A percentile compares a stretch with the other conserved stretches of the same genome.
phyloP scores from a whole-genome alignment of 2,329 filamentous ascomycete species.

The Fusarium burgessii region DNA sequence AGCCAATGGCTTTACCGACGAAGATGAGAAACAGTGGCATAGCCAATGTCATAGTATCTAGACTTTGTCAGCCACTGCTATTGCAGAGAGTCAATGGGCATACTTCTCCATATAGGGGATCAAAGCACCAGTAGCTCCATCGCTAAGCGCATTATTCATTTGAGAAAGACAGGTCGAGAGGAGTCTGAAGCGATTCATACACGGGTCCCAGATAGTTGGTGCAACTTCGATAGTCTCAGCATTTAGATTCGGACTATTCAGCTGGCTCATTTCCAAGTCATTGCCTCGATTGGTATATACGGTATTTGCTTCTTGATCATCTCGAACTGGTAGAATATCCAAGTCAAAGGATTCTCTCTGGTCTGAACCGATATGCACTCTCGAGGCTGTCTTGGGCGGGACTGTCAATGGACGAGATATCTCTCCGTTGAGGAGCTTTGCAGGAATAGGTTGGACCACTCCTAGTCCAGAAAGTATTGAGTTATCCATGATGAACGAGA shows the following conservation, averaged over 20 bases:
- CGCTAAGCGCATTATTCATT: slow-evolving; percentile 78
- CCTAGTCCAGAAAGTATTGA: slow-evolving; percentile 50
- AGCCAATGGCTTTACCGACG: slow-evolving; percentile 80
- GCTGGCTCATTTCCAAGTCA: slow-evolving; percentile 66
- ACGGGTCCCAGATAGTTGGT: slow-evolving; percentile 69
- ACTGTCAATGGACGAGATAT: slow-evolving; percentile 42
- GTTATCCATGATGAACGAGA: slow-evolving; percentile 49
- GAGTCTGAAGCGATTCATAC: slow-evolving; percentile 78
- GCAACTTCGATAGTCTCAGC: slow-evolving; percentile 59
- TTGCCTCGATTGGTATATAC: slow-evolving; percentile 19
- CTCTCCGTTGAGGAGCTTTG: slow-evolving; percentile 34
- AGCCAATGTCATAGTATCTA: slow-evolving; percentile 78
- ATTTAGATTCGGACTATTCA: slow-evolving; percentile 57
- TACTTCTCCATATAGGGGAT: slow-evolving; percentile 83
- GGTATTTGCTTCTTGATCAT: slow-evolving; percentile 16
- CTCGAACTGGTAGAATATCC: slow-evolving; percentile 32
- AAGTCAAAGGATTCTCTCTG: slow-evolving; percentile 51
- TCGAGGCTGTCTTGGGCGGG: slow-evolving; percentile 54
- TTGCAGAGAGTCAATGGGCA: slow-evolving; percentile 15
- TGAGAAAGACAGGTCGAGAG: slow-evolving; percentile 73
- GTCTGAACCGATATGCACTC: slow-evolving; percentile 55
- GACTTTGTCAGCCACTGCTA: neutral
- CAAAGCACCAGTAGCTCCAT: slow-evolving; percentile 80
- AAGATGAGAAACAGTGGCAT: slow-evolving; percentile 88
- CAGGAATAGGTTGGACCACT: slow-evolving; percentile 47